Conservation (phyloP, 495 filamentous ascomycete species). For the Hypoxylon cercidicola region DNA sequence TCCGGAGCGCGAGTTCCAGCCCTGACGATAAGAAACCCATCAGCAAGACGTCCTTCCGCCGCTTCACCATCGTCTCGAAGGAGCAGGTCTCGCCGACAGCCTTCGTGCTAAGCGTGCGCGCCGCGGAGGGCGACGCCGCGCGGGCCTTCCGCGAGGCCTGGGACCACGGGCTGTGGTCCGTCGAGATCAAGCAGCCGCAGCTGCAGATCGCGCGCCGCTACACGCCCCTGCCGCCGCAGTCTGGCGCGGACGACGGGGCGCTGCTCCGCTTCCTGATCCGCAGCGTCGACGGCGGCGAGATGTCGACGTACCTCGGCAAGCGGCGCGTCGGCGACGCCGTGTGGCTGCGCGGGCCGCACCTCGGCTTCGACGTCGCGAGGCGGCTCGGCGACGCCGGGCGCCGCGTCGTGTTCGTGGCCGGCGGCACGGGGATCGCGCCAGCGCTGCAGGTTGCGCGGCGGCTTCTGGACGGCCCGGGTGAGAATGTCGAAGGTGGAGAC, state of each 20-base stretch:
- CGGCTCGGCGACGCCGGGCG: conserved; percentile 49
- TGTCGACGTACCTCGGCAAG: conserved; percentile 73
- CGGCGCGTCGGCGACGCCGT: conserved; percentile 69
- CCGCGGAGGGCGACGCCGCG: conserved; percentile 34
- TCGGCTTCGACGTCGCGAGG: conserved; percentile 71
- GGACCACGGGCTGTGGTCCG: conserved; percentile 75
- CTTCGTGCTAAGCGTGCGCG: conserved; percentile 75
- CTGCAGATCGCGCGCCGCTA: conserved; percentile 89
- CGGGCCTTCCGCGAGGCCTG: conserved; percentile 38
- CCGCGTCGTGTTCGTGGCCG: conserved; percentile 83
- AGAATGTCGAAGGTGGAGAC: conserved; percentile 43
- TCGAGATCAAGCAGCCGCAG: conserved; percentile 93
- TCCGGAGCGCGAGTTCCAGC: conserved; percentile 4
- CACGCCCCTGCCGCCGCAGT: conserved; percentile 77
- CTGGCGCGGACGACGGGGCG: background rate
- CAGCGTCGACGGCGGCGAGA: conserved; percentile 55
- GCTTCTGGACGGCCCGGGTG: conserved; percentile 55
- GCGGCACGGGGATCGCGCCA: conserved; percentile 92
- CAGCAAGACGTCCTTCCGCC: conserved; percentile 64
- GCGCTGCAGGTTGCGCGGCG: conserved; percentile 81
- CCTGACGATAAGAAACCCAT: conserved; percentile 43
- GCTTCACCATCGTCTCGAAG: conserved; percentile 70
- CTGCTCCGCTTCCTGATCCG: conserved; percentile 61
- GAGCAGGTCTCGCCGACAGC: conserved; percentile 78
- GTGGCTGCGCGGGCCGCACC: conserved; percentile 79